phyloP scores from a whole-genome alignment of 1,284 basidiomycete genomes.

The Irpex sp. region DNA sequence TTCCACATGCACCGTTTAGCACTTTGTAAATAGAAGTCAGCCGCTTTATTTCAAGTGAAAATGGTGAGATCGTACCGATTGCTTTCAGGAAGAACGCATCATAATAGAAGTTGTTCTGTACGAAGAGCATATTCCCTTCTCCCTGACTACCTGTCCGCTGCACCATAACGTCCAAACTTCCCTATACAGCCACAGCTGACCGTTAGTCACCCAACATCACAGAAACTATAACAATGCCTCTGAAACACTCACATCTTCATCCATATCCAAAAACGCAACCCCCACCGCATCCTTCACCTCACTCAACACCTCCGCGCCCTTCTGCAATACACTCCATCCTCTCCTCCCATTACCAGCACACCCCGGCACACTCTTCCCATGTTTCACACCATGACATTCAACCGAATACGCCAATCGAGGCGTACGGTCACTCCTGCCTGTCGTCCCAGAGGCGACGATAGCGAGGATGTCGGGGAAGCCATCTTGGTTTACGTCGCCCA shows the following conservation, averaged over 20 bases:
- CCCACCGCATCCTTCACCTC: slow-evolving; percentile 74
- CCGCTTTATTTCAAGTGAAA: background rate
- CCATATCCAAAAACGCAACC: slow-evolving; percentile 85
- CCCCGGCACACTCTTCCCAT: slow-evolving; percentile 43
- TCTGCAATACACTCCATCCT: slow-evolving; percentile 57
- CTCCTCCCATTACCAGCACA: slow-evolving; percentile 49
- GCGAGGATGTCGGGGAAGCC: slow-evolving; percentile 90
- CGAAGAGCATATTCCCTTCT: slow-evolving; percentile 66
- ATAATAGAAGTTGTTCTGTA: slow-evolving; percentile 98
- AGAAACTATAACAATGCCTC: background rate
- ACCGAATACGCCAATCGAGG: slow-evolving; percentile 72
- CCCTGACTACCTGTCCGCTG: slow-evolving; percentile 74
- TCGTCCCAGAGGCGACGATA: slow-evolving; percentile 45
- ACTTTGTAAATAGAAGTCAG: slow-evolving; percentile 33
- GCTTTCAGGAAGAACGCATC: slow-evolving; percentile 99
- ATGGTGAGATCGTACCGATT: slow-evolving; percentile 53
- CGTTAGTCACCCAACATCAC: background rate
- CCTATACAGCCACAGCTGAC: slow-evolving; percentile 39
- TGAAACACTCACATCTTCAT: slow-evolving; percentile 85
- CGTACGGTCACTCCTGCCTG: slow-evolving; percentile 34
- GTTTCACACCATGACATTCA: slow-evolving; percentile 43
- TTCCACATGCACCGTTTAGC: slow-evolving; percentile 88
- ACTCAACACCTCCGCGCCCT: slow-evolving; percentile 61
- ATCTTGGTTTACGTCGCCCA: slow-evolving; percentile 92
- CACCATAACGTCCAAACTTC: slow-evolving; percentile 88